These are phyloP conservation scores for Simplicillium sp. DNA, from an alignment of 2,329 filamentous ascomycete genomes.

Conservation along the genomic window DNA sequence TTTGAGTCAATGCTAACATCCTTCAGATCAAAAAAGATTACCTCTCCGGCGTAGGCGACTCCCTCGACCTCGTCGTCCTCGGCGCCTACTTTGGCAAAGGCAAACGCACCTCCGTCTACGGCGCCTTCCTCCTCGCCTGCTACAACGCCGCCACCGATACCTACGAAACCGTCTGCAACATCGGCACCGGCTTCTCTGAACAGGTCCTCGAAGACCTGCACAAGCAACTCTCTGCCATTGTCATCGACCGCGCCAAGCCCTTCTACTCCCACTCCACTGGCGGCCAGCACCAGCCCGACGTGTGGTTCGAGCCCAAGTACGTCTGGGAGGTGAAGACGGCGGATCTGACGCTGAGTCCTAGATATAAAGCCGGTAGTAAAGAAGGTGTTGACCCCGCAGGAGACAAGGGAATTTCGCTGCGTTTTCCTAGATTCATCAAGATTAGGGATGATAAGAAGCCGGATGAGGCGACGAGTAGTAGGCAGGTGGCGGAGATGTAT, in stretches of 20 bases:
- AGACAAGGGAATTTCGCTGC: slow-evolving; percentile 72
- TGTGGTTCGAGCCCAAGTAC: slow-evolving; percentile 91
- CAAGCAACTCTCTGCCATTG: slow-evolving; percentile 60
- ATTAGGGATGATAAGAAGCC: slow-evolving; percentile 92
- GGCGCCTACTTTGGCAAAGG: slow-evolving; percentile 92
- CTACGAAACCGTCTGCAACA: slow-evolving; percentile 97
- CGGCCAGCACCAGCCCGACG: slow-evolving; percentile 88
- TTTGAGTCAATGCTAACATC: slow-evolving; percentile 12
- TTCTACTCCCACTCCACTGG: slow-evolving; percentile 84
- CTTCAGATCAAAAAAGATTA: slow-evolving; percentile 92
- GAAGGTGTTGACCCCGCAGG: slow-evolving; percentile 66
- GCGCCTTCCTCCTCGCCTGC: slow-evolving; percentile 89
- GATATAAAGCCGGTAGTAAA: slow-evolving; percentile 83
- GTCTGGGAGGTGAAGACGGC: slow-evolving; percentile 99
- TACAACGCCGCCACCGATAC: slow-evolving; percentile 73
- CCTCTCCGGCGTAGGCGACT: slow-evolving; percentile 86
- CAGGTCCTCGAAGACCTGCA: slow-evolving; percentile 85
- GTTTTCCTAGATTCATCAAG: slow-evolving; percentile 91
- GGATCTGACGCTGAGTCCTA: slow-evolving; percentile 82
- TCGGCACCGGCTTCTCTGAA: slow-evolving; percentile 94
- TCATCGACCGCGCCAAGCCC: slow-evolving; percentile 85
- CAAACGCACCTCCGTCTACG: slow-evolving; percentile 92
- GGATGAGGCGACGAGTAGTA: slow-evolving; percentile 74
- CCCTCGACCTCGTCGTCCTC: slow-evolving; percentile 88
- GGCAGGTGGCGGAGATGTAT: slow-evolving; percentile 95